These are phyloP conservation scores for Sordariomycetes sp. DNA, from an alignment of 2,329 filamentous ascomycete genomes.

Conservation along the genomic window DNA sequence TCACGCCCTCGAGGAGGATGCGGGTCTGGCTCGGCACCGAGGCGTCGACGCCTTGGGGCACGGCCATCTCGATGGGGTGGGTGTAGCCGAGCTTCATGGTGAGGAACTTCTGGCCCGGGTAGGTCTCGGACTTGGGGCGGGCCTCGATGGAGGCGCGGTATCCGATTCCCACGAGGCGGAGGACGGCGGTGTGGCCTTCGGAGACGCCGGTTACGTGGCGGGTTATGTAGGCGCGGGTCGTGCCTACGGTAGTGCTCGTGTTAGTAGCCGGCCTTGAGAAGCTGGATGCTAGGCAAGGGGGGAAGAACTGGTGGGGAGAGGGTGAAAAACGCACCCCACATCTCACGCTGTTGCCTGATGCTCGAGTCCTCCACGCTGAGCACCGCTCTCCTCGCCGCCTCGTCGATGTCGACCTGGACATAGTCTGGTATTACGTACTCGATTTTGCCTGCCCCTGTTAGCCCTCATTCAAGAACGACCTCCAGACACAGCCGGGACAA, in stretches of 20 bases:
- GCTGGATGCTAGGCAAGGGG: not conserved
- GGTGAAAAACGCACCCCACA: conserved; percentile 66
- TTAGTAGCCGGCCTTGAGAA: not conserved
- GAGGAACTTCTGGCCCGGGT: conserved; percentile 77
- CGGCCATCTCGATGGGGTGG: conserved; percentile 82
- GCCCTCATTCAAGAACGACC: conserved; percentile 3
- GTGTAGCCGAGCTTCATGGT: conserved; percentile 94
- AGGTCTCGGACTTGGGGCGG: conserved; percentile 62
- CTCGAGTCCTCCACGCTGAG: conserved; percentile 61
- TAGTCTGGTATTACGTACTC: conserved; percentile 71
- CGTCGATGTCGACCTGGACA: conserved; percentile 60
- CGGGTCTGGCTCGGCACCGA: conserved; percentile 85
- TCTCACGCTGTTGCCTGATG: conserved; percentile 69
- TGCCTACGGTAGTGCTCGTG: conserved; percentile 45
- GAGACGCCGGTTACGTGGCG: conserved; percentile 90
- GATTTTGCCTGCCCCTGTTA: conserved; percentile 49
- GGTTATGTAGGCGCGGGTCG: conserved; percentile 77
- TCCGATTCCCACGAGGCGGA: conserved; percentile 88
- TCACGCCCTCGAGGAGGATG: conserved; percentile 77
- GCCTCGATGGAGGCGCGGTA: conserved; percentile 77
- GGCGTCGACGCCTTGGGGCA: conserved; percentile 75
- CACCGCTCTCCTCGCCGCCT: conserved; percentile 48
- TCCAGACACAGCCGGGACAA: not conserved
- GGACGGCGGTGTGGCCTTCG: conserved; percentile 88
- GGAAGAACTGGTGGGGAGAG: not conserved